Base-by-base conservation (phyloP, 768 basidiomycete genomes). In the Rhizopogon vesiculosus region DNA sequence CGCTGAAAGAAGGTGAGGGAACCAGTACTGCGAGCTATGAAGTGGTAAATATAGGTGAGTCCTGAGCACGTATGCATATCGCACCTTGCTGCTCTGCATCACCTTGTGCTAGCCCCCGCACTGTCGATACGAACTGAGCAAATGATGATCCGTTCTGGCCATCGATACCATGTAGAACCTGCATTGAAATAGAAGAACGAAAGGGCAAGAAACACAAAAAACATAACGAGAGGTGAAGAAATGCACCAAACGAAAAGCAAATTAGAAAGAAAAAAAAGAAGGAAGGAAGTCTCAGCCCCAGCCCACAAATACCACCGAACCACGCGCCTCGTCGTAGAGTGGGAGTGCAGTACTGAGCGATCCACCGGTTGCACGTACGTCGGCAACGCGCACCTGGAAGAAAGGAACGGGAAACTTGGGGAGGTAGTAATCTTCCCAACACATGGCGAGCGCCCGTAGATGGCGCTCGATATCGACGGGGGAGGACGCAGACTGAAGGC, bases 371-470 rank as follows among this genome's bases (percentile, higher is more conserved):
- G 69, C 68, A 10, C 68, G 65, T 22, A 69, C 69, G 42, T 69
- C 68, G 7, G 68, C 68, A 13, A 69, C 68, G 28, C 68, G 61
- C 44, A 69, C 68, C 25, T 66, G 65, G 5, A 69, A 69, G 39
- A 69, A 69, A 1, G 68, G 69, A 19, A 69, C 22, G 2, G 69
- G 68, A 33, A 53, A 69, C 39, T 62, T 69, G 22, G 67, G 67
- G 12, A 69, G 67, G 41, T 58, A 69, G 51, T 71, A 66, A 45
- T 69, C 66, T 29, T 69, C 68, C 68, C 69, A 69, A 3, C 60
- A 56, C 15, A 69, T 61, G 0, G 67, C 68, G 7, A 71, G 58
- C 19, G 64, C 54, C 35, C 68, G 69, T 19, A 69, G 42, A 45
- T 31, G 50, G 22, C 67, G 69, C 19, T 60, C 62, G 15, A 62